phyloP scores from a whole-genome alignment of 176 grass and related monocot species.

The Metroxylon sagu region DNA sequence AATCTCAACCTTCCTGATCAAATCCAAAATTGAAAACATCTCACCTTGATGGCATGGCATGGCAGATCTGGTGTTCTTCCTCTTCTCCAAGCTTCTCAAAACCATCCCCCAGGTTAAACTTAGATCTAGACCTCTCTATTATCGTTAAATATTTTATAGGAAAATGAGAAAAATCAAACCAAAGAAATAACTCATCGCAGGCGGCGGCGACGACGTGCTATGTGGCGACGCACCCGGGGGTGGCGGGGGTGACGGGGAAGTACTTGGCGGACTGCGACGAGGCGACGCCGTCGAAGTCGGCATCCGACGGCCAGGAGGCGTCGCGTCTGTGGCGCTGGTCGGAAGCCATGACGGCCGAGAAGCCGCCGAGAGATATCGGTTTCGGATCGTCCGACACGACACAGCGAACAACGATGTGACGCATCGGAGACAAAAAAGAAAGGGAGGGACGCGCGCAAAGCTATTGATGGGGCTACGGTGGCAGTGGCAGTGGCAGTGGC shows the following conservation, averaged over 20 bases:
- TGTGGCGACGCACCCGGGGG: constrained; percentile 63
- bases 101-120: constrained; percentile 68
- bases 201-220: constrained; percentile 95
- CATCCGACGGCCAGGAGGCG: constrained; percentile 38
- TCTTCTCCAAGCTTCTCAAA: constrained; percentile 87
- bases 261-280: constrained; percentile 99
- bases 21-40: background rate
- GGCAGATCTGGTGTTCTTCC: constrained; percentile 86
- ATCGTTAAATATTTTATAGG: too few species aligned
- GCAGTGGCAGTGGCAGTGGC: too few species aligned
- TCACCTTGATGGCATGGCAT: background rate
- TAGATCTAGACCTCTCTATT: too few species aligned
- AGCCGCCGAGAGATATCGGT: too few species aligned
- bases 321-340: constrained; percentile 54
- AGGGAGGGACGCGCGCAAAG: too few species aligned
- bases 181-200: constrained; percentile 21
- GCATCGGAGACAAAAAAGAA: too few species aligned
- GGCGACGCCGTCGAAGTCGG: constrained; percentile 58
- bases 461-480: too few species aligned
- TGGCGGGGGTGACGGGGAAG: constrained; percentile 57
- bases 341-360: constrained; percentile 26
- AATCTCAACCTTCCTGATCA: background rate
- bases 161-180: too few species aligned
- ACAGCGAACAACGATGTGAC: too few species aligned
- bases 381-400: too few species aligned